A percentile compares a stretch with the other conserved stretches of the same genome.
Evolutionary conservation across 805 yeast species (phyloP).

Genomic region (Saturnispora besseyi): DNA sequence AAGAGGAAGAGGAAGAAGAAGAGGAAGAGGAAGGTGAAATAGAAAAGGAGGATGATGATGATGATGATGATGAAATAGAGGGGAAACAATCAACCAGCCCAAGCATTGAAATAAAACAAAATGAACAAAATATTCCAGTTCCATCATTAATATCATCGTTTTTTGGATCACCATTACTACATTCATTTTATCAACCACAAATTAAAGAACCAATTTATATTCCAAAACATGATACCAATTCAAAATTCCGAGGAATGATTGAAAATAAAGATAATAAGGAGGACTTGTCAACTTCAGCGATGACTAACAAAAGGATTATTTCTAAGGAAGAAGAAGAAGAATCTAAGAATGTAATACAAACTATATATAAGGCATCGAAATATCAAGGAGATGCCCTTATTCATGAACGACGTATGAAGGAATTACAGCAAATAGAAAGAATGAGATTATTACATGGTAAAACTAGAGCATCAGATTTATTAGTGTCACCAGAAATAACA

Average conservation of each 20-base stretch:
- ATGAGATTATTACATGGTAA: background rate
- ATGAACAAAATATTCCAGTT: background rate
- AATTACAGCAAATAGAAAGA: constrained; percentile 6
- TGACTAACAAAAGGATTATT: background rate
- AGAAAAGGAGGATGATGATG: constrained; percentile 14
- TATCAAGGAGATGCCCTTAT: constrained; percentile 3
- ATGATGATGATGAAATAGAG: background rate
- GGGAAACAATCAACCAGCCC: background rate
- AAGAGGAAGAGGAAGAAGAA: constrained; percentile 23
- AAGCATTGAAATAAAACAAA: background rate
- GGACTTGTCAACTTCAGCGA: background rate
- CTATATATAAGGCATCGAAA: constrained; percentile 2
- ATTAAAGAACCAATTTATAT: constrained; percentile 21
- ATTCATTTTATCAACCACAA: constrained; percentile 20
- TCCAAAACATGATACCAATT: constrained; percentile 1
- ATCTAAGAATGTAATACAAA: constrained; percentile 1
- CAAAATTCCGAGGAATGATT: background rate
- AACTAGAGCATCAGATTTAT: constrained; percentile 1
- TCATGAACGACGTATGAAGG: constrained; percentile 7
- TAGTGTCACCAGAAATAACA: constrained; percentile 16
- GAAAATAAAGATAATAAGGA: background rate
- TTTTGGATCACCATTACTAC: constrained; percentile 12
- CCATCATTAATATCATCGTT: constrained; percentile 4
- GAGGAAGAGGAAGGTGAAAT: constrained; percentile 26
- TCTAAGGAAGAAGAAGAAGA: background rate